These are phyloP conservation scores for Hirschfeldia incana DNA, from an alignment of 345 rosid species.

Conservation along the genomic window DNA sequence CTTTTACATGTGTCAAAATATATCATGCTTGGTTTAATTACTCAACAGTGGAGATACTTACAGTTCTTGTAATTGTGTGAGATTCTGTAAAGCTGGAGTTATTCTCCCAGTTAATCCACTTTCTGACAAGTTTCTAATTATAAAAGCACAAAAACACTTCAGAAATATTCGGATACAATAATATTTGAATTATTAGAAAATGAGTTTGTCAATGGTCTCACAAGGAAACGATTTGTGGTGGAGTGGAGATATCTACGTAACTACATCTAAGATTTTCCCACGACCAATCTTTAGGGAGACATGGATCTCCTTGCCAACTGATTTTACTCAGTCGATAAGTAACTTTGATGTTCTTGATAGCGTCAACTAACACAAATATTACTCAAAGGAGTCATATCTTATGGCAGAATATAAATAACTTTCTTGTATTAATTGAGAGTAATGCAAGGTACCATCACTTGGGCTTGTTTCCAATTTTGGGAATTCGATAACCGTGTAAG, in stretches of 20 bases:
- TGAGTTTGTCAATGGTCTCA: background rate
- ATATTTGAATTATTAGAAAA: background rate
- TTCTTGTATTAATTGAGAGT: background rate
- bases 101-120: conserved; percentile 43
- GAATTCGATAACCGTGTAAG: conserved; percentile 23
- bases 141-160: background rate
- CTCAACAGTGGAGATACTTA: conserved; percentile 26
- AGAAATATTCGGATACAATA: background rate
- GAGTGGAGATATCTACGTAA: background rate
- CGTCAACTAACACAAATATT: conserved; percentile 7
- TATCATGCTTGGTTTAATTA: background rate
- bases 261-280: conserved; percentile 48
- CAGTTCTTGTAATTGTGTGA: conserved; percentile 39
- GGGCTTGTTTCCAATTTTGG: conserved; percentile 11
- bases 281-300: conserved; percentile 28
- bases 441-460: conserved; percentile 32
- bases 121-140: conserved; percentile 34
- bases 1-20: background rate
- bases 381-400: background rate
- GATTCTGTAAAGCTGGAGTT: conserved; percentile 24
- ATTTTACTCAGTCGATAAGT: conserved; percentile 31
- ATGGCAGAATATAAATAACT: background rate
- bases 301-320: conserved; percentile 58
- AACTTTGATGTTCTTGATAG: conserved; percentile 47
- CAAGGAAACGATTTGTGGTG: conserved; percentile 36